Percentiles rank a stretch among this genome's conserved stretches.
Conservation (phyloP, 2,329 filamentous ascomycete species). For the Aureobasidium pullulans region DNA sequence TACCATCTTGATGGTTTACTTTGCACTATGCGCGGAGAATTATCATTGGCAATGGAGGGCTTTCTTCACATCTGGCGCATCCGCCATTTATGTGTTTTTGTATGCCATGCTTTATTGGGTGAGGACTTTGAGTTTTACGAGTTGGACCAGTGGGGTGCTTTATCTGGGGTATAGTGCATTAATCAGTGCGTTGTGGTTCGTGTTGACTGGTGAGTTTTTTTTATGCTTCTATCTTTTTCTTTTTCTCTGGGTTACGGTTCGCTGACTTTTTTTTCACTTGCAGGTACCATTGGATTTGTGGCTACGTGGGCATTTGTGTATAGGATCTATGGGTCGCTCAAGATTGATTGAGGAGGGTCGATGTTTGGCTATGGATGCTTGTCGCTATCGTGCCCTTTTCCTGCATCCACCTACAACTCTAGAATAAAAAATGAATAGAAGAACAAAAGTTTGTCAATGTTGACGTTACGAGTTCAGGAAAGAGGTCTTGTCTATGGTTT, state of each 20-base stretch:
- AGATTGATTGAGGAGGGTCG: conserved; percentile 63
- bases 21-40: conserved; percentile 90
- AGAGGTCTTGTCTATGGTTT: too few relatives aligned
- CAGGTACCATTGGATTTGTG: conserved; percentile 92
- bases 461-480: too few relatives aligned
- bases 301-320: conserved; percentile 90
- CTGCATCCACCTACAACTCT: too few relatives aligned
- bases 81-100: conserved; percentile 82
- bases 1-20: conserved; percentile 91
- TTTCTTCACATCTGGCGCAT: conserved; percentile 86
- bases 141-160: conserved; percentile 76
- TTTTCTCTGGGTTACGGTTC: not conserved
- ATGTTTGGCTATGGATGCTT: not conserved
- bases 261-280: conserved; percentile 15
- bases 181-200: conserved; percentile 84
- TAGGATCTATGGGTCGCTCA: conserved; percentile 95
- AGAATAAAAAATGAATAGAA: too few relatives aligned
- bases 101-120: conserved; percentile 89
- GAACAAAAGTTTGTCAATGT: too few relatives aligned
- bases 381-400: too few relatives aligned
- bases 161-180: conserved; percentile 90
- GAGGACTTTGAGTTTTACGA: conserved; percentile 77
- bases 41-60: conserved; percentile 99
- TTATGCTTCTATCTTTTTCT: not conserved
- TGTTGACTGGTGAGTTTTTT: conserved; percentile 70